Evolutionary conservation across 1,284 basidiomycete genomes (phyloP), one percentile per base, ranked within the genome.

Genomic region (Ustilago shanxiensis): DNA sequence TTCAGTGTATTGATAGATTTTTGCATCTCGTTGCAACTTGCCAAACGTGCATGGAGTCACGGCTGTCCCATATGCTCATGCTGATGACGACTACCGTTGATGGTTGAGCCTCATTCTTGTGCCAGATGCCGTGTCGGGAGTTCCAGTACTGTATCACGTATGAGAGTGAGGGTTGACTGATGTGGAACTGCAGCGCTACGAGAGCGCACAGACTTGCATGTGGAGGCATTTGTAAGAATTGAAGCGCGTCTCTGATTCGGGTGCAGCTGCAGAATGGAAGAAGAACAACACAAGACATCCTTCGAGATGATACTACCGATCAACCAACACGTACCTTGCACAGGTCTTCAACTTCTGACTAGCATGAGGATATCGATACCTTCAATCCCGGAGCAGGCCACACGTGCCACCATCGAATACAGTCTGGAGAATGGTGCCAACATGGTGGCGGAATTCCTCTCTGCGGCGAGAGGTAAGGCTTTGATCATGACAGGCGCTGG

Each of bases 301-400:
- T 44, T 22, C n/a, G 14, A 20, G 28, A 52, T 49, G 41, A 9
- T 8, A 37, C 35, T 13, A 54, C 35, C 26, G 18, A n/a, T 29
- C 51, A 26, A 7, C 41, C 6, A n/a, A 11, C 20, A 20, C 47
- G 11, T 50, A 50, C 24, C 47, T 44, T 28, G 28, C 50, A 5
- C 9, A 29, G 49, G 18, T 26, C 7, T 26, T 28, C 20, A 54
- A 16, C 37, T 14, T n/a, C 3, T n/a, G 26, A n/a, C 20, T 41
- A 57, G 3, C 13, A 84, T 86, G 81, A 70, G 81, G 49, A 82
- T 86, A 65, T 82, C 80, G 26, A 86, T 86, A 57, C 84, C 84
- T 1, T 80, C 80, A 8, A 79, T 86, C 31, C 83, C 84, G 0
- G 60, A 76, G 35, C 66, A 67, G 35, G 65, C 77, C 18, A 56